These are phyloP conservation scores for Apiotrichum siamense DNA, from an alignment of 1,284 basidiomycete species.

Conservation along the genomic window DNA sequence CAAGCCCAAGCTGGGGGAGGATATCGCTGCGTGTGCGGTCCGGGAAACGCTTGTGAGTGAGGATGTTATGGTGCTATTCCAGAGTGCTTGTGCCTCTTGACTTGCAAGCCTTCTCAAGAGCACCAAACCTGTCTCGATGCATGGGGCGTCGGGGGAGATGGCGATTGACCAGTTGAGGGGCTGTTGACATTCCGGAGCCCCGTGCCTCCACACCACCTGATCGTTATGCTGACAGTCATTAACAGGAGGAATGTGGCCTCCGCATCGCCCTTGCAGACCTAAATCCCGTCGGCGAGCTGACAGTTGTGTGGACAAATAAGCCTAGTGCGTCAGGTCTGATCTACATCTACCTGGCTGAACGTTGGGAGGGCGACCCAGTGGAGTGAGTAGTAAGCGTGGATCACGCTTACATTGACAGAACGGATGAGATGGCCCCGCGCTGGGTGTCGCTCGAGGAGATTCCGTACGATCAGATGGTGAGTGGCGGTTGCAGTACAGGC, in stretches of 20 bases:
- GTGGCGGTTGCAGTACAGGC: not conserved
- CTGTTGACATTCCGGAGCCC: too few relatives aligned
- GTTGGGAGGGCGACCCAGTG: not conserved
- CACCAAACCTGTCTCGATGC: too few relatives aligned
- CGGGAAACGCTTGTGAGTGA: constrained; percentile 53
- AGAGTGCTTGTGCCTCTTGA: too few relatives aligned
- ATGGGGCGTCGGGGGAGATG: too few relatives aligned
- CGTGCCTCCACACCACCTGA: too few relatives aligned
- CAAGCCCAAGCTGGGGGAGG: constrained; percentile 62
- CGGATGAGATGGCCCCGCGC: not conserved
- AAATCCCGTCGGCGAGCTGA: not conserved
- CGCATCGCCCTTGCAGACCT: constrained; percentile 43
- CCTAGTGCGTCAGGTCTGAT: not conserved
- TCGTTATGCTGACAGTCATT: not conserved
- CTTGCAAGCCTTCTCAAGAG: too few relatives aligned
- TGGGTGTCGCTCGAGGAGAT: not conserved
- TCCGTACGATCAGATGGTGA: not conserved
- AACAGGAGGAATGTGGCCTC: constrained; percentile 78
- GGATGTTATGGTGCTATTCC: not conserved
- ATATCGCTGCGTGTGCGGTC: constrained; percentile 55
- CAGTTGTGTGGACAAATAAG: not conserved
- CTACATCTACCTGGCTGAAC: not conserved
- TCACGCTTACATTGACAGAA: not conserved
- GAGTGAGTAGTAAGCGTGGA: not conserved
- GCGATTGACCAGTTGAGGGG: too few relatives aligned